These are phyloP conservation scores for Chrysoporthe cubensis DNA, from an alignment of 2,329 filamentous ascomycete genomes.

Conservation along the genomic window DNA sequence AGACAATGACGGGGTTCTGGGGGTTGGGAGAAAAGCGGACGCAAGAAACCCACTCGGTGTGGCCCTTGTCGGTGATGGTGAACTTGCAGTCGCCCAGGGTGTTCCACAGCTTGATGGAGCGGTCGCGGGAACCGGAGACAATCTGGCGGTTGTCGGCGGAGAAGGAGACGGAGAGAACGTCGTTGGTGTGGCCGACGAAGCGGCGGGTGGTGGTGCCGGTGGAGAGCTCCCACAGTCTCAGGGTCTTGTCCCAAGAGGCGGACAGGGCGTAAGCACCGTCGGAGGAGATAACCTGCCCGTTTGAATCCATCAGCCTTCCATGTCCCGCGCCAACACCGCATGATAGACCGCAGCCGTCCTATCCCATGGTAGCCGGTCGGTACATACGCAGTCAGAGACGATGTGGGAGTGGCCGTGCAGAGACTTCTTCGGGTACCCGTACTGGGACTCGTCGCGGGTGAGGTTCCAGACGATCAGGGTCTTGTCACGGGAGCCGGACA, in stretches of 20 bases:
- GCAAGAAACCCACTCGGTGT: constrained; percentile 99
- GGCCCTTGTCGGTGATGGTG: constrained; percentile 99
- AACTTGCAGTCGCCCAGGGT: constrained; percentile 99
- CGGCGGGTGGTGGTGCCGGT: constrained; percentile 96
- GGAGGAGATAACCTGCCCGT: constrained; percentile 89
- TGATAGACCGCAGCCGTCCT: constrained; percentile 13
- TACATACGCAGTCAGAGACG: constrained; percentile 98
- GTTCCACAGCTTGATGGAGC: constrained; percentile 99
- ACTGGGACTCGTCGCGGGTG: constrained; percentile 96
- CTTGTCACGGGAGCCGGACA: constrained; percentile 97
- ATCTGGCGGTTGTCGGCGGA: constrained; percentile 99
- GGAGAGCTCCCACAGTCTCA: constrained; percentile 98
- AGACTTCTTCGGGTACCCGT: constrained; percentile 99
- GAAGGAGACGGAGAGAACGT: constrained; percentile 99
- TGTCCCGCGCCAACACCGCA: constrained; percentile 18
- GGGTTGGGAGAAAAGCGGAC: constrained; percentile 99
- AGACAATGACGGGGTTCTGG: constrained; percentile 99
- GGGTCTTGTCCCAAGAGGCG: constrained; percentile 99
- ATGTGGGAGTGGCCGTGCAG: constrained; percentile 99
- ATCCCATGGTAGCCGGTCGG: constrained; percentile 14
- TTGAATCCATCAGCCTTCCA: constrained; percentile 41
- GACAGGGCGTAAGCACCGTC: constrained; percentile 99
- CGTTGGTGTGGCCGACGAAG: constrained; percentile 99
- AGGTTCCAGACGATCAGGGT: constrained; percentile 99
- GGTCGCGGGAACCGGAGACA: constrained; percentile 97